Evolutionary conservation across 495 filamentous ascomycete species (phyloP), one percentile per base, ranked within the genome.

Genomic region (Lasiosphaeria ovina): DNA sequence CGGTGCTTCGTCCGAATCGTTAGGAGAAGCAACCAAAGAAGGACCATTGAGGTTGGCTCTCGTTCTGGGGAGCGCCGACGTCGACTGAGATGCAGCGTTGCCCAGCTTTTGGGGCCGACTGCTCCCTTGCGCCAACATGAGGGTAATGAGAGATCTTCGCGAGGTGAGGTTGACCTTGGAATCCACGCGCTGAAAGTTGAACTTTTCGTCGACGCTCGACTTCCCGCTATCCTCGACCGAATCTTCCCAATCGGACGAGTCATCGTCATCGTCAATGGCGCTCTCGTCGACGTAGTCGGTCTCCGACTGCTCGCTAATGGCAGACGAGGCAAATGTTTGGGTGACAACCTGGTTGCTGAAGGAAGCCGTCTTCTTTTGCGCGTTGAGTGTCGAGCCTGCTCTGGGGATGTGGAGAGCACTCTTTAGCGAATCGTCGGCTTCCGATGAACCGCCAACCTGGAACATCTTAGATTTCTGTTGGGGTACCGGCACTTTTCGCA

Each of bases 201-300:
- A 77, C 60, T 84, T 86, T 17, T 94, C 91, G 57, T 93, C 89
- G 32, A 90, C 80, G 67, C 87, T 93, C 0, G 91, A 89, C 55
- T 85, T 87, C 31, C 85, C 91, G 66, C 87, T 95, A 60, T 95
- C 89, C 36, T 92, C 92, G n/a, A 88, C 84, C 7, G 92, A 94
- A 64, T 97, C 93, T 70, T 96, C 92, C 91, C 92, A 96, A 58
- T 94, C 89, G 3, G 81, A 91, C 33, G 88, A 89, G 51, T 92
- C 90, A 48, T 95, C 93, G 47, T 92, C 89, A 54, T 96, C 92
- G 57, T 95, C 91, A 51, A 92, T 92, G 32, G 89, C 89, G 64
- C 89, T 90, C 71, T 94, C 90, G 62, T 88, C 89, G 35, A 90
- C 79, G 54, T 83, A 82, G 55, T 84, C 81, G 5, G 85, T 87